Percentiles rank a stretch among this genome's conserved stretches.
Conservation (phyloP, 148 eudicot species). For the Drosera capensis region DNA sequence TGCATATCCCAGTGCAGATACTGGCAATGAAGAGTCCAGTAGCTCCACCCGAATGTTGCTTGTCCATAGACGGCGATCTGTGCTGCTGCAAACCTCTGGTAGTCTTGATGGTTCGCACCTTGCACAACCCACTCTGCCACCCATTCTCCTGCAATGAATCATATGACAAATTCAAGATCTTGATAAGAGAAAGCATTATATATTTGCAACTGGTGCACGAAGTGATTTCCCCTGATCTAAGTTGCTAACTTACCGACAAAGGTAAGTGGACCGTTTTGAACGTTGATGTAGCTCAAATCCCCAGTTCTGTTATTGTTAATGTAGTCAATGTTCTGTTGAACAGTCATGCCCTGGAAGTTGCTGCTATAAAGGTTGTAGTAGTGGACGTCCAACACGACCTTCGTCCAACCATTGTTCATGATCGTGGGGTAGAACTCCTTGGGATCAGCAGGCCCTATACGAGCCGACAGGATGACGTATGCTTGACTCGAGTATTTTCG, state of each 20-base stretch:
- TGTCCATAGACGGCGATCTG: background rate
- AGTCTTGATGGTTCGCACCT: background rate
- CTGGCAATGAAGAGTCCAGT: background rate
- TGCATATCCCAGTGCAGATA: background rate
- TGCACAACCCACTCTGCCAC: background rate
- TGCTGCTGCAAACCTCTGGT: background rate
- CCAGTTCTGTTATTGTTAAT: slow-evolving; percentile 13
- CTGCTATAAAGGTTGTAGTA: slow-evolving; percentile 16
- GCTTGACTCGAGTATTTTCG: slow-evolving; percentile 23
- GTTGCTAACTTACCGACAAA: background rate
- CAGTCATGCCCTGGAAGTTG: slow-evolving; percentile 4
- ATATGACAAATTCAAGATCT: background rate
- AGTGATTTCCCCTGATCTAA: too few relatives aligned
- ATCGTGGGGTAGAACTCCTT: slow-evolving; percentile 15
- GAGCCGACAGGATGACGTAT: slow-evolving; percentile 20
- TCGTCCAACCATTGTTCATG: background rate
- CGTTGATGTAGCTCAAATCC: slow-evolving; percentile 7
- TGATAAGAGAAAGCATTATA: background rate
- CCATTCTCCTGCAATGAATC: background rate
- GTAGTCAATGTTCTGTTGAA: slow-evolving; percentile 18
- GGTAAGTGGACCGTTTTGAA: background rate
- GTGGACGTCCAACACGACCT: slow-evolving; percentile 30
- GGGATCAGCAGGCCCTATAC: background rate
- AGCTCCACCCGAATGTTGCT: background rate
- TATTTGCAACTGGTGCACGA: background rate